Evolutionary conservation across 352 stramenopile species (phyloP), one percentile per base, ranked within the genome.

Genomic region (Globisporangium sylvaticum): DNA sequence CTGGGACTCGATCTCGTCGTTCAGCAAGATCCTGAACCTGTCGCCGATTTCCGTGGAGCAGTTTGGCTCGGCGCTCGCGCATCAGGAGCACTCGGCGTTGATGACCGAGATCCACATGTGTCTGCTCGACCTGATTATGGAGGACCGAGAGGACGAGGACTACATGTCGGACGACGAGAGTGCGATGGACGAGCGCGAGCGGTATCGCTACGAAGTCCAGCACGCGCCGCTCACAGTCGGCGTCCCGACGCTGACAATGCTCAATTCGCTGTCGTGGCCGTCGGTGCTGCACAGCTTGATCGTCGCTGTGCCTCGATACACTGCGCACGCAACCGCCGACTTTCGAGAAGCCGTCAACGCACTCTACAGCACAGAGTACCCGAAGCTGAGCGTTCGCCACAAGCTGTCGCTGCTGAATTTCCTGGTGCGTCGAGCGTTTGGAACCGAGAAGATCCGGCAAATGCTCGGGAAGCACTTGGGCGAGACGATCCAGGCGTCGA

Each of bases 81-180:
- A 88, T 37, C 31, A 69, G 0, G 78, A 83, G 46, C 59, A 80
- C 56, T 88, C 83, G 0, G 32, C 69, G 1, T 70, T 96, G 22
- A 53, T 93, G 12, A 88, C 81, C 2, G 87, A 96, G 59, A 71
- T 96, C 9, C 88, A 96, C 68, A 85, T 96, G 88, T 92, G 84
- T 34, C 70, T 96, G 15, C 66, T 96, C n/a, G 81, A 93, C 50
- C 71, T 91, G 6, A 82, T 96, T 29, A 67, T 96, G 5, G 86
- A 90, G 55, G 85, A 94, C 66, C 86, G 83, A 39, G 87, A 95
- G 62, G 87, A 92, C 57, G 88, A 95, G n/a, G 84, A 94, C 58
- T 92, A 94, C 64, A 71, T 92, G 42, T 94, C 87, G 1, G 88
- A 96, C 62, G 88, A 95, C 29, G 88, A 96, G 70, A 80, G 63